Conservation (phyloP, 495 filamentous ascomycete genomes). For the Bacidia rubella region DNA sequence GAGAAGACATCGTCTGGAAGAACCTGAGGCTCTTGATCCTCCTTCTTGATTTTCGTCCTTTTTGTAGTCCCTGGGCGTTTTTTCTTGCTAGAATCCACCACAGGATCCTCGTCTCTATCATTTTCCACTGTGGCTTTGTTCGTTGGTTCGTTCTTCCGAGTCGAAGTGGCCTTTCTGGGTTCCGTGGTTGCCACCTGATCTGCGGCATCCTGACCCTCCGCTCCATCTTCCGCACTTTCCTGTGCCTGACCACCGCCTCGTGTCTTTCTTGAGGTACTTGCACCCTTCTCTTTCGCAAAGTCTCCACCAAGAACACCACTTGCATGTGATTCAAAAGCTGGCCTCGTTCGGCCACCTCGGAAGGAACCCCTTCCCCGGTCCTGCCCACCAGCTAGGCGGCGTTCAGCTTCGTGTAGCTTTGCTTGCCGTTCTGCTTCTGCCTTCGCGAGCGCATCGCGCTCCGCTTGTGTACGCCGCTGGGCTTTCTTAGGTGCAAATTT, state of each 20-base stretch:
- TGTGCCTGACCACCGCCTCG: conserved; percentile 17
- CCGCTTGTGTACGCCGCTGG: conserved; percentile 37
- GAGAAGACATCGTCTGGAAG: conserved; percentile 30
- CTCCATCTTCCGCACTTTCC: background rate
- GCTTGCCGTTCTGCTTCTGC: conserved; percentile 34
- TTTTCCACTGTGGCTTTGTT: conserved; percentile 15
- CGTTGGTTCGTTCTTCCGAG: conserved; percentile 12
- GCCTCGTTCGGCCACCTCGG: background rate
- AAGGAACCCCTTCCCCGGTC: conserved; percentile 13
- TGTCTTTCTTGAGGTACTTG: conserved; percentile 7
- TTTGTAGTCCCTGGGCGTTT: conserved; percentile 1
- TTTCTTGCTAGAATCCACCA: conserved; percentile 8
- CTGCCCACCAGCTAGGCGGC: background rate
- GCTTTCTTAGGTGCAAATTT: conserved; percentile 37
- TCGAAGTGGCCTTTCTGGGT: background rate
- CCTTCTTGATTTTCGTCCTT: conserved; percentile 13
- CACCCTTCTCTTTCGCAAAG: conserved; percentile 20
- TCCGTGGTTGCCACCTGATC: background rate
- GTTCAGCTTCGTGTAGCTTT: conserved; percentile 22
- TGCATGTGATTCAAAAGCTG: conserved; percentile 8
- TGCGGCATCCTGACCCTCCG: background rate
- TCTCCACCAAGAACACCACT: conserved; percentile 18
- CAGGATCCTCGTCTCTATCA: conserved; percentile 13
- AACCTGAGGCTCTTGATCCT: conserved; percentile 8
- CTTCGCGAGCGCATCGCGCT: conserved; percentile 36